Evolutionary conservation across 2,329 filamentous ascomycete genomes (phyloP), one percentile per base, ranked within the genome.

Genomic region (Penicillium brevicompactum): DNA sequence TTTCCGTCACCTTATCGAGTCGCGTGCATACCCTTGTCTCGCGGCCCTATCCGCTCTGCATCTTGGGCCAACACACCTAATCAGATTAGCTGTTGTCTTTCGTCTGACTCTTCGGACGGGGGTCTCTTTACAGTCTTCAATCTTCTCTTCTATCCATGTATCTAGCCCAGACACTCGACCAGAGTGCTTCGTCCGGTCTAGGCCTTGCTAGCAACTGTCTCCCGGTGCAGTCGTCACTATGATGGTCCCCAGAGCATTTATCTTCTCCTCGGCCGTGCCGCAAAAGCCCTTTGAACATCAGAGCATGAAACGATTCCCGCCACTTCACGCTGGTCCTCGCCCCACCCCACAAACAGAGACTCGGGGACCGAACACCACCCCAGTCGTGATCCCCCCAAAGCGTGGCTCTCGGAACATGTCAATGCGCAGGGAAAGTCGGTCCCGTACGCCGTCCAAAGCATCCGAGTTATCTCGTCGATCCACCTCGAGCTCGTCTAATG

Each of bases 221-320:
- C 53, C 51, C 49, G 61, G 58, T 51, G 54, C 41, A 51, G 38
- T 46, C 52, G 38, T 51, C 51, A 60, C 67, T 50, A 76, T 76
- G 73, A 77, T 77, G 73, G 72, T 76, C 46, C 74, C 74, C 38
- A 67, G 73, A 60, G 68, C 73, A 47, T 76, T 75, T 55, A 60
- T 71, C 16, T 74, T 73, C 44, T 70, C 60, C 40, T 73, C 74
- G 10, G 60, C 69, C 31, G 60, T 68, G 32, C 52, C 64, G 11
- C 63, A 64, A 42, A 70, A 66, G 49, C 42, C 57, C 24, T 57
- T 58, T 42, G 45, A 55, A 44, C 45, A 27, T 8, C 24, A 44
- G 7, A 34, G 38, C 14, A 40, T 46, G 34, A 59, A 59, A 9
- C 45, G 54, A 16, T 40, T 51, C 44, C n/a, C 59, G 56, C 31